A percentile compares a stretch with the other conserved stretches of the same genome.
phyloP scores from a whole-genome alignment of 345 rosid genomes.

The Melaleuca alternifolia region DNA sequence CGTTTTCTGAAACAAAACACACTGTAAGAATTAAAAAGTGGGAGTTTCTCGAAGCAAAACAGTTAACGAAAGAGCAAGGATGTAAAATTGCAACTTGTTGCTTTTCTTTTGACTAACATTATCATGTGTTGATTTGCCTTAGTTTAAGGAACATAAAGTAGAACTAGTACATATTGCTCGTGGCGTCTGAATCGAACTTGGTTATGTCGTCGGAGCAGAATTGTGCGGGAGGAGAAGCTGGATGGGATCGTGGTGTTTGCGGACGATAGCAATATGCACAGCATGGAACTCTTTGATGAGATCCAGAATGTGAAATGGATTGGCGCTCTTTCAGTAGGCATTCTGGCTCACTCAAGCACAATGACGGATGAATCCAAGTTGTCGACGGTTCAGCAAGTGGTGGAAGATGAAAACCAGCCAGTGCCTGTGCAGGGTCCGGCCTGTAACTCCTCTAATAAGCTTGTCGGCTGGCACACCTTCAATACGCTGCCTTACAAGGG shows the following conservation, averaged over 20 bases:
- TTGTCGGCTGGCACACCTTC: slow-evolving; percentile 88
- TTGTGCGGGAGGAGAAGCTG: slow-evolving; percentile 74
- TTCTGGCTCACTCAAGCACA: slow-evolving; percentile 50
- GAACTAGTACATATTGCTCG: background rate
- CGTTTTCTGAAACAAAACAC: background rate
- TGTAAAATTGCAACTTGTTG: background rate
- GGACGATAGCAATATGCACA: slow-evolving; percentile 96
- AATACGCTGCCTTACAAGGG: slow-evolving; percentile 51
- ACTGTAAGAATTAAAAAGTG: background rate
- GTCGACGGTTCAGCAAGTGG: slow-evolving; percentile 13
- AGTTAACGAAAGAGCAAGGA: background rate
- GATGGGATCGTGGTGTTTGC: slow-evolving; percentile 92
- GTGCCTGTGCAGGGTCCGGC: slow-evolving; percentile 97
- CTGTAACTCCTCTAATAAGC: slow-evolving; percentile 56
- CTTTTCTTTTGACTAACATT: background rate
- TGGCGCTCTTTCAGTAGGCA: slow-evolving; percentile 80
- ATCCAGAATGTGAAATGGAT: slow-evolving; percentile 91
- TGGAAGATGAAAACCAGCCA: slow-evolving; percentile 21
- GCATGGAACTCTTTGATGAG: slow-evolving; percentile 92
- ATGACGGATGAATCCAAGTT: slow-evolving; percentile 31
- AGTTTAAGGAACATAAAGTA: background rate
- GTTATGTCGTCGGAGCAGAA: slow-evolving; percentile 34
- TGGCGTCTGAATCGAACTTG: slow-evolving; percentile 2
- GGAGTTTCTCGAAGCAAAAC: background rate
- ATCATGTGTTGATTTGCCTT: background rate